Evolutionary conservation across 2,329 filamentous ascomycete species (phyloP).

Genomic region (Aspergillus aculeatinus): DNA sequence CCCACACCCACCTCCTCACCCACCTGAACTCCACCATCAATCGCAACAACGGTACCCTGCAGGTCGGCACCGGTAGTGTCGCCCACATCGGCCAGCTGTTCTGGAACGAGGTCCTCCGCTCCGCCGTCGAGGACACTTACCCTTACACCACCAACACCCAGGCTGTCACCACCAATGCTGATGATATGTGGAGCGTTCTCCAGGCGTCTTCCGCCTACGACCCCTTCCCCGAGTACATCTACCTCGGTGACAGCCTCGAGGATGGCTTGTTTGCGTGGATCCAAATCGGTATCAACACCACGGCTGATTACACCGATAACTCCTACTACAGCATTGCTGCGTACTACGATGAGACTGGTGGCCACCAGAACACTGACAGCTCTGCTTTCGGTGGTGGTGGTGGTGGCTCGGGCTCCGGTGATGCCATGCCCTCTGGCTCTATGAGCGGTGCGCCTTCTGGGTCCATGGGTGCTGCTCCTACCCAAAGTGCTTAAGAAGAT

Average conservation of each 20-base stretch:
- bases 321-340: slow-evolving; percentile 25
- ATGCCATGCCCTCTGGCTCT: slow-evolving; percentile 6
- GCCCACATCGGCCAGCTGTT: slow-evolving; percentile 54
- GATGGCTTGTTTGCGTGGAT: slow-evolving; percentile 54
- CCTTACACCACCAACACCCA: slow-evolving; percentile 38
- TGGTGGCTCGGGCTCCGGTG: slow-evolving; percentile 12
- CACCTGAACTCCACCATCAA: slow-evolving; percentile 41
- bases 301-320: slow-evolving; percentile 31
- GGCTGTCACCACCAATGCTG: slow-evolving; percentile 41
- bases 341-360: slow-evolving; percentile 24
- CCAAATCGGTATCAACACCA: slow-evolving; percentile 48
- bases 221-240: slow-evolving; percentile 55
- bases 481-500: not conserved
- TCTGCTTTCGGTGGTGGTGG: slow-evolving; percentile 14
- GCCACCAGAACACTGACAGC: slow-evolving; percentile 22
- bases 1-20: slow-evolving; percentile 52
- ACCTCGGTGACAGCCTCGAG: slow-evolving; percentile 50
- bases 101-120: slow-evolving; percentile 49
- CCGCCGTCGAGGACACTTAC: slow-evolving; percentile 43
- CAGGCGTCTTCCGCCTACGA: slow-evolving; percentile 48
- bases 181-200: slow-evolving; percentile 43
- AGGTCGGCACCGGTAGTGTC: slow-evolving; percentile 42
- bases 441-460: not conserved
- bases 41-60: slow-evolving; percentile 46
- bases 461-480: not conserved